These are phyloP conservation scores for Calonectria naviculata DNA, from an alignment of 2,329 filamentous ascomycete genomes.

Conservation along the genomic window DNA sequence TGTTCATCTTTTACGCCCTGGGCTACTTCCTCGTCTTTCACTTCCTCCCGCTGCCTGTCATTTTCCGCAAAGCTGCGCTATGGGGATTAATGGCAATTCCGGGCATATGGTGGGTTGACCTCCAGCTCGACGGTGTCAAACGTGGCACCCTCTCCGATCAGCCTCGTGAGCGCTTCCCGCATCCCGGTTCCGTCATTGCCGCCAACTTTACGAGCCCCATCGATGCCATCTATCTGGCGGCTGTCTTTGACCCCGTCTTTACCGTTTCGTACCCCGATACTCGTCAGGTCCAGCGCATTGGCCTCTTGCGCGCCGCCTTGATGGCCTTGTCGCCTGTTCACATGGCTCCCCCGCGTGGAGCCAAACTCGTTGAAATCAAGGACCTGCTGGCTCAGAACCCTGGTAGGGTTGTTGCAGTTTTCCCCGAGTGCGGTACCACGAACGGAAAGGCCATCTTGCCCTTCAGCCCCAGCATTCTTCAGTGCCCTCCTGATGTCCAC, in stretches of 20 bases:
- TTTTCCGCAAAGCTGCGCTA: conserved; percentile 82
- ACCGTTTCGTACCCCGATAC: conserved; percentile 84
- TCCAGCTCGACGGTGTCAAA: conserved; percentile 97
- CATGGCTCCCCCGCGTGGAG: conserved; percentile 55
- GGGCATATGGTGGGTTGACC: conserved; percentile 97
- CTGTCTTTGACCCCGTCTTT: conserved; percentile 96
- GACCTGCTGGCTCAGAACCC: conserved; percentile 76
- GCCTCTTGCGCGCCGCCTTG: conserved; percentile 79
- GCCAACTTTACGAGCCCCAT: conserved; percentile 93
- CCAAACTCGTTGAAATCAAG: conserved; percentile 69
- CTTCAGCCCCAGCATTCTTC: conserved; percentile 81
- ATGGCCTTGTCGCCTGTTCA: conserved; percentile 75
- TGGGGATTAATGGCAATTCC: conserved; percentile 91
- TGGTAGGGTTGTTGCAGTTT: conserved; percentile 82
- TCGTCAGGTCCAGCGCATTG: conserved; percentile 79
- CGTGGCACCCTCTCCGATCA: conserved; percentile 87
- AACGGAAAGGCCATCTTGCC: conserved; percentile 93
- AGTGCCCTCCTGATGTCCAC: conserved; percentile 72
- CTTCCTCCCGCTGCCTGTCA: conserved; percentile 75
- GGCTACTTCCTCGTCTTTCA: conserved; percentile 86
- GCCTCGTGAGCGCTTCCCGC: conserved; percentile 78
- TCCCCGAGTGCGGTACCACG: conserved; percentile 94
- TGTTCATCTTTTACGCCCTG: conserved; percentile 75
- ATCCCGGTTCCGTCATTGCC: conserved; percentile 84
- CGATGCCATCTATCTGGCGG: conserved; percentile 92